Evolutionary conservation across 768 basidiomycete genomes (phyloP).

Genomic region (Galerina marginata): DNA sequence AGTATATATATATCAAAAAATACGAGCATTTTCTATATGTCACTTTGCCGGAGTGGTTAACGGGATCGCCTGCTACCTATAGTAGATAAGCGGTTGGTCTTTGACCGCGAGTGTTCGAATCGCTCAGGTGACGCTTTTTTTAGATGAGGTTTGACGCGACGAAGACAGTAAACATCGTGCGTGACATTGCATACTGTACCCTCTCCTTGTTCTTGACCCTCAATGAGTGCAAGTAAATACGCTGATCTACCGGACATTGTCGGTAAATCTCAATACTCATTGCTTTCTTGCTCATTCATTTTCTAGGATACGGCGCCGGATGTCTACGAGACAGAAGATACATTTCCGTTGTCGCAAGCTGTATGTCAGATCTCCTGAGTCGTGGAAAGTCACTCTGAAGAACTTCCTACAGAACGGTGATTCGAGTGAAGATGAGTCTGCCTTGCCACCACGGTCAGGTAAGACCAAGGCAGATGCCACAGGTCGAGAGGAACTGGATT

Average conservation of each 20-base stretch:
- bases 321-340: constrained; percentile 91
- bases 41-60: constrained; percentile 98
- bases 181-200: background rate
- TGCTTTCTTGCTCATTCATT: constrained; percentile 5
- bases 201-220: constrained; percentile 3
- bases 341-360: constrained; percentile 56
- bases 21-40: constrained; percentile 35
- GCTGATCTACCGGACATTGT: constrained; percentile 93
- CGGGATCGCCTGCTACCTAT: constrained; percentile 75
- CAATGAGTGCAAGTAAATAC: constrained; percentile 79
- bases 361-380: constrained; percentile 41
- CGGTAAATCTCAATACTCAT: constrained; percentile 33
- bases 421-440: constrained; percentile 69
- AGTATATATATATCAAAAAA: background rate
- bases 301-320: constrained; percentile 87
- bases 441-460: constrained; percentile 42
- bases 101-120: constrained; percentile 55
- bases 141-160: too few species aligned
- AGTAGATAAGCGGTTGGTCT: constrained; percentile 47
- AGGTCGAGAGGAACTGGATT: constrained; percentile 72
- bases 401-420: constrained; percentile 55
- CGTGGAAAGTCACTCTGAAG: background rate
- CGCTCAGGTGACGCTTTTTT: constrained; percentile 53
- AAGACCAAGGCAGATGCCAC: constrained; percentile 43
- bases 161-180: too few species aligned